A percentile compares a stretch with the other conserved stretches of the same genome.
Conservation (phyloP, 148 eudicot genomes). For the Rhododendron ferrugineum region DNA sequence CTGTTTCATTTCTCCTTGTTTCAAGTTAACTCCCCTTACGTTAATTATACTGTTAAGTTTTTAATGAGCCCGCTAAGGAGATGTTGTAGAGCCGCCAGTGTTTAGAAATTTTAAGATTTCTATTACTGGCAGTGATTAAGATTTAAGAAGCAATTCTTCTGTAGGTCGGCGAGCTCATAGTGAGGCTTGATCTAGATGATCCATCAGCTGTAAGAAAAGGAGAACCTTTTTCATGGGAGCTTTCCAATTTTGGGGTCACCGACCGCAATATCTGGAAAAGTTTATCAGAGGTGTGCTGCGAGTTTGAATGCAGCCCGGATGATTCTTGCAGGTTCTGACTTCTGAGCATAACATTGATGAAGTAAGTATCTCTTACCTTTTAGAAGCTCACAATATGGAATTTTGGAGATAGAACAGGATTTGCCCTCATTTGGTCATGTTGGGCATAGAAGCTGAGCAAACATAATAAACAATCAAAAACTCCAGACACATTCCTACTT, state of each 20-base stretch:
- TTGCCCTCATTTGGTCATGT: background rate
- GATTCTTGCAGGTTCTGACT: constrained; percentile 94
- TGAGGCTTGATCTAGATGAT: constrained; percentile 87
- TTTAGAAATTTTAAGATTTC: background rate
- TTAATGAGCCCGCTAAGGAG: background rate
- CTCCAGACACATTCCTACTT: background rate
- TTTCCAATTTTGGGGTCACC: constrained; percentile 84
- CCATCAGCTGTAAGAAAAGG: constrained; percentile 98
- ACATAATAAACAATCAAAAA: background rate
- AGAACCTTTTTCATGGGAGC: constrained; percentile 76
- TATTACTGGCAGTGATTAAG: background rate
- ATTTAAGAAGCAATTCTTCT: constrained; percentile 6
- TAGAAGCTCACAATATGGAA: background rate
- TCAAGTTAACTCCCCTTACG: background rate
- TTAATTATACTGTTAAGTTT: background rate
- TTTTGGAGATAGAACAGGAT: background rate
- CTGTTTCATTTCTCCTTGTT: no score
- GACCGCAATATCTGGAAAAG: constrained; percentile 90
- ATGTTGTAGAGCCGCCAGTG: background rate
- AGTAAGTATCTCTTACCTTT: constrained; percentile 40
- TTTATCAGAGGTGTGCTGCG: constrained; percentile 94
- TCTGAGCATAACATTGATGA: constrained; percentile 89
- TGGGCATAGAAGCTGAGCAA: background rate
- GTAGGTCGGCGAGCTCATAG: constrained; percentile 93
- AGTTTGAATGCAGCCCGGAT: constrained; percentile 84